Percentiles rank a stretch among this genome's conserved stretches.
These are phyloP conservation scores for Fusarium begoniae DNA, from an alignment of 2,329 filamentous ascomycete species.

Conservation along the genomic window DNA sequence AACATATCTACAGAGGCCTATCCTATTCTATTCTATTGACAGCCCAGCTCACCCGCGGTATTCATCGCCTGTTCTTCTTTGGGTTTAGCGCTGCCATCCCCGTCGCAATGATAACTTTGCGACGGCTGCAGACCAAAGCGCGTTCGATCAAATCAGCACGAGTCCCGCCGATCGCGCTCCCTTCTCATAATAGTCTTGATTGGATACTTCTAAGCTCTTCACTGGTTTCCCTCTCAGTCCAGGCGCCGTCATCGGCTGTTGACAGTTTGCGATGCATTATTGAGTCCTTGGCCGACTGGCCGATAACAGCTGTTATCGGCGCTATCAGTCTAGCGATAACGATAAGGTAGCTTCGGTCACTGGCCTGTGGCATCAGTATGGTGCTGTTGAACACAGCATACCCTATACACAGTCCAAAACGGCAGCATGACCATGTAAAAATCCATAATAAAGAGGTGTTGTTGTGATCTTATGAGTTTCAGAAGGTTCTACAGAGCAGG, in stretches of 20 bases:
- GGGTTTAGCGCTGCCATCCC: not conserved
- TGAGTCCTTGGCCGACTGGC: too few species aligned
- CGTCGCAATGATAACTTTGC: slow-evolving; percentile 4
- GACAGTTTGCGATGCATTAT: not conserved
- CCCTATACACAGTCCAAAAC: not conserved
- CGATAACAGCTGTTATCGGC: not conserved
- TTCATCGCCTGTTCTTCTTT: not conserved
- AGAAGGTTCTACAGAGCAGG: fast-evolving
- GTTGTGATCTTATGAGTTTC: fast-evolving
- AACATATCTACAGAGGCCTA: not conserved
- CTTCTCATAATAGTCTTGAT: not conserved
- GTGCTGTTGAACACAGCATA: not conserved
- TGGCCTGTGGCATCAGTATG: too few species aligned
- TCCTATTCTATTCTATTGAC: not conserved
- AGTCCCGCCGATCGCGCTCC: not conserved
- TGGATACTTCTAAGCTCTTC: fast-evolving
- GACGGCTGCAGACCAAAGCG: not conserved
- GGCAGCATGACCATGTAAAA: not conserved
- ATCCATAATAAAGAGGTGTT: not conserved
- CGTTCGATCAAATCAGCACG: not conserved
- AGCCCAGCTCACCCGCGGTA: not conserved
- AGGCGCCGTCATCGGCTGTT: not conserved
- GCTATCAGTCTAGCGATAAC: not conserved
- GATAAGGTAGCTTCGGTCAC: too few species aligned
- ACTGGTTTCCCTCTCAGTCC: fast-evolving